Evolutionary conservation across 192 early-diverging fungal species (phyloP).

Genomic region (Chytriomyces sp.): DNA sequence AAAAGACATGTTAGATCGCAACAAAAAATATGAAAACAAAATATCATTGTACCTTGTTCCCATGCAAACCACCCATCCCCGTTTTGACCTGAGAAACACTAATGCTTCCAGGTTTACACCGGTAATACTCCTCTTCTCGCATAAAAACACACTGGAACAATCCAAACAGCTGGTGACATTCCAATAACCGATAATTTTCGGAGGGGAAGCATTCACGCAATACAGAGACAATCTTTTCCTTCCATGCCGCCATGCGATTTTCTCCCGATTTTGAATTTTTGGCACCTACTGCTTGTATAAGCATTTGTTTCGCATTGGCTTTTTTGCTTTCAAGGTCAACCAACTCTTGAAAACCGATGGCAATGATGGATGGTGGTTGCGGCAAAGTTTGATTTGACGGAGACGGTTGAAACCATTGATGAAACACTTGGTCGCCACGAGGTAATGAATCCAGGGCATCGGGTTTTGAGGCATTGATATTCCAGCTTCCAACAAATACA

Average conservation of each 20-base stretch:
- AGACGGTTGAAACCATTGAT: constrained; percentile 35
- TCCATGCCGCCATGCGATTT: constrained; percentile 87
- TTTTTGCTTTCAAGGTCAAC: constrained; percentile 72
- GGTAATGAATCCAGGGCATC: constrained; percentile 66
- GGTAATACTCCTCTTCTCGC: constrained; percentile 60
- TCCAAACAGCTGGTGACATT: constrained; percentile 85
- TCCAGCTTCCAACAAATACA: constrained; percentile 89
- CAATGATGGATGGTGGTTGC: constrained; percentile 75
- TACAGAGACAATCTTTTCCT: constrained; percentile 68
- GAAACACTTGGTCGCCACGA: not conserved
- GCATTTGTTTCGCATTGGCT: constrained; percentile 43
- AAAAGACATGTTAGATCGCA: not conserved
- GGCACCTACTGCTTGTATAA: constrained; percentile 1
- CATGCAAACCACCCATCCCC: constrained; percentile 82
- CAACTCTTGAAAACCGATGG: constrained; percentile 85
- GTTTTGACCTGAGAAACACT: constrained; percentile 77
- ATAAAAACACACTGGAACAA: constrained; percentile 89
- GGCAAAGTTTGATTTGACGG: constrained; percentile 41
- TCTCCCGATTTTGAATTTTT: not conserved
- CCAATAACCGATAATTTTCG: constrained; percentile 66
- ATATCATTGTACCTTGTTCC: constrained; percentile 77
- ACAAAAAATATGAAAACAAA: constrained; percentile 10
- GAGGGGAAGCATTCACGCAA: constrained; percentile 59
- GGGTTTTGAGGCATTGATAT: constrained; percentile 91
- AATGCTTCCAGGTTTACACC: constrained; percentile 60